Evolutionary conservation across 1,284 basidiomycete genomes (phyloP).

Genomic region (Omphalotus olearius): DNA sequence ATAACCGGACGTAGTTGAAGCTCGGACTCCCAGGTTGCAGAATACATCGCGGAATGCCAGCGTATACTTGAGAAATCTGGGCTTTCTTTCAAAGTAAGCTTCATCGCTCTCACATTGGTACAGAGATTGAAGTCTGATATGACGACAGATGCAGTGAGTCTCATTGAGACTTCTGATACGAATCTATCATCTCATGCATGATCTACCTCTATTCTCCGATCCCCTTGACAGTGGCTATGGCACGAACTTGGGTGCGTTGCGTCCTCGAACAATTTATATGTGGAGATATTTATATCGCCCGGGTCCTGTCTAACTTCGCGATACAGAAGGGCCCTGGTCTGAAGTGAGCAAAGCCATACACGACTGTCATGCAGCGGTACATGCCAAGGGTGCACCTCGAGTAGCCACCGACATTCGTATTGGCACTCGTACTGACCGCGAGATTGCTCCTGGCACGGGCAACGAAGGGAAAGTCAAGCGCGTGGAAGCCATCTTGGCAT

Average conservation of each 20-base stretch:
- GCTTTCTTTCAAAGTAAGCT: constrained; percentile 70
- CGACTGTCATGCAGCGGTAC: constrained; percentile 86
- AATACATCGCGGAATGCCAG: constrained; percentile 76
- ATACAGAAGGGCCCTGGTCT: constrained; percentile 79
- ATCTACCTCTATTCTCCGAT: constrained; percentile 2
- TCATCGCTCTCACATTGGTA: constrained; percentile 6
- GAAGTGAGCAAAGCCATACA: constrained; percentile 78
- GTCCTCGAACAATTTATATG: too few species aligned
- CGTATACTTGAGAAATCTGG: constrained; percentile 79
- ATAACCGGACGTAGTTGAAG: too few species aligned
- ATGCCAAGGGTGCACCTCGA: constrained; percentile 68
- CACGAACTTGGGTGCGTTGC: constrained; percentile 71
- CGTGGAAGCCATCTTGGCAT: constrained; percentile 70
- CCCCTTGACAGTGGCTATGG: constrained; percentile 69
- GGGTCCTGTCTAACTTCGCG: not conserved
- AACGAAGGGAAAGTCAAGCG: constrained; percentile 77
- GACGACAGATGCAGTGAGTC: constrained; percentile 71
- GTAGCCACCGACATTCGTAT: constrained; percentile 89
- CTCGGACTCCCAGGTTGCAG: constrained; percentile 46
- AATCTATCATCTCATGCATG: constrained; percentile 9
- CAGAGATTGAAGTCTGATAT: constrained; percentile 9
- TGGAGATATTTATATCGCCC: too few species aligned
- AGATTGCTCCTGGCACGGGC: constrained; percentile 59
- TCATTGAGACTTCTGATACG: not conserved
- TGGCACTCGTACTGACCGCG: constrained; percentile 79